phyloP scores from a whole-genome alignment of 768 basidiomycete species.

The Naematelia encephala region DNA sequence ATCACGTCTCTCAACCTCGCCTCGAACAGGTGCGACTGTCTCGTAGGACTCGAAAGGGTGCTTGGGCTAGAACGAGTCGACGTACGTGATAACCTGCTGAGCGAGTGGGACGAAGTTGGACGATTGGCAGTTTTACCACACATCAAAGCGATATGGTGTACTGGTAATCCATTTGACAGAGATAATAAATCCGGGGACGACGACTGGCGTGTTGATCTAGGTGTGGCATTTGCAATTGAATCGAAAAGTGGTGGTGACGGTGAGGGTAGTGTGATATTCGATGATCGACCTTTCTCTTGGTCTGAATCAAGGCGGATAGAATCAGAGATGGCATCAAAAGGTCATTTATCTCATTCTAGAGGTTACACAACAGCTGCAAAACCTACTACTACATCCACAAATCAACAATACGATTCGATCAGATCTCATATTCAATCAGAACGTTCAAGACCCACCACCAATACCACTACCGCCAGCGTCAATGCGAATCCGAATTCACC shows the following conservation, averaged over 20 bases:
- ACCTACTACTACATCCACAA: too few species aligned
- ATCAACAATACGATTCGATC: not conserved
- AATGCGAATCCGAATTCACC: not conserved
- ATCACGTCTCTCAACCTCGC: conserved; percentile 75
- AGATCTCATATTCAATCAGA: not conserved
- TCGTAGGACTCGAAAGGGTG: conserved; percentile 90
- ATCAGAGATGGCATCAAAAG: conserved; percentile 7
- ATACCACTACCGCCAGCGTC: too few species aligned
- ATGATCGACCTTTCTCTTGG: conserved; percentile 57
- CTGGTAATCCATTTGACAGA: conserved; percentile 70
- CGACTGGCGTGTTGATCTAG: conserved; percentile 71
- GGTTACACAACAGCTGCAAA: conserved; percentile 4
- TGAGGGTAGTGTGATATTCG: conserved; percentile 60
- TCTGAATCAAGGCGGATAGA: conserved; percentile 40
- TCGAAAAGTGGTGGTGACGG: conserved; percentile 55
- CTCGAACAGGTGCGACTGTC: conserved; percentile 84
- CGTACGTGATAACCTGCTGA: conserved; percentile 70
- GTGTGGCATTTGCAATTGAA: conserved; percentile 79
- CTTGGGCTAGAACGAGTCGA: conserved; percentile 79
- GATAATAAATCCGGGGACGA: conserved; percentile 58
- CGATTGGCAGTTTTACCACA: conserved; percentile 75
- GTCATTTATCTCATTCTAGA: conserved; percentile 4
- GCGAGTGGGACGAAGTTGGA: conserved; percentile 80
- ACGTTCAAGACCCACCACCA: too few species aligned
- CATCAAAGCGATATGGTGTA: conserved; percentile 69